A percentile compares a stretch with the other conserved stretches of the same genome.
Conservation (phyloP, 495 filamentous ascomycete species). For the Tuber indicum region DNA sequence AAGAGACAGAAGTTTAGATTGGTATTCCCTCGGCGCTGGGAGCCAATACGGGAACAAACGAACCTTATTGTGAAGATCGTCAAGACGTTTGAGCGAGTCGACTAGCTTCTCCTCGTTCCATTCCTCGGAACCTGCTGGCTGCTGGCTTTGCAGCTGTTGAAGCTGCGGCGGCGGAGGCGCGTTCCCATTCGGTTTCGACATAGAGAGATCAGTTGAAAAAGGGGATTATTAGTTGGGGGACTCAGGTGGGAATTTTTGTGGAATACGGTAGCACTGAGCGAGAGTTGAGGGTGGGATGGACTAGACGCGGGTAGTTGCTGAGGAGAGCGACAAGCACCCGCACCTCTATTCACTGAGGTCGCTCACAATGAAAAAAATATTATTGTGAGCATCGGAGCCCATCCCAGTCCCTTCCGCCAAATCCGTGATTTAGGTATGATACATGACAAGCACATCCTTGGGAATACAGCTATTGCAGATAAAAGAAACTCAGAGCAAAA, state of each 20-base stretch:
- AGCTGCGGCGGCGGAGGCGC: constrained; percentile 10
- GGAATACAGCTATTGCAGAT: no score
- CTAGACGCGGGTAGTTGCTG: background rate
- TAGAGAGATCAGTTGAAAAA: constrained; percentile 1
- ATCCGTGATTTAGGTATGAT: no score
- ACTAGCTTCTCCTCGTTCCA: constrained; percentile 37
- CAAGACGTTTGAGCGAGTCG: constrained; percentile 36
- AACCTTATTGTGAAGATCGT: constrained; percentile 38
- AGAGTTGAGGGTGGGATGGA: background rate
- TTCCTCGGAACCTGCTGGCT: constrained; percentile 15
- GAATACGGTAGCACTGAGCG: background rate
- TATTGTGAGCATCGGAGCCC: background rate
- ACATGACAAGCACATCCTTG: no score
- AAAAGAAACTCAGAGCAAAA: no score
- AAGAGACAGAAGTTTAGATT: background rate
- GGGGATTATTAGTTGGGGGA: background rate
- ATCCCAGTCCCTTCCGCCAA: background rate
- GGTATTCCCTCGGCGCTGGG: constrained; percentile 2
- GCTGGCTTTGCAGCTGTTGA: constrained; percentile 21
- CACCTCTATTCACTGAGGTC: background rate
- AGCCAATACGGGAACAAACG: background rate
- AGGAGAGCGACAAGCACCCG: background rate
- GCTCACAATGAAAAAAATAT: background rate
- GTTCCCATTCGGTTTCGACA: constrained; percentile 30
- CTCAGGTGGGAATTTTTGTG: background rate